These are phyloP conservation scores for Citrus australasica DNA, from an alignment of 345 rosid genomes.

Conservation along the genomic window DNA sequence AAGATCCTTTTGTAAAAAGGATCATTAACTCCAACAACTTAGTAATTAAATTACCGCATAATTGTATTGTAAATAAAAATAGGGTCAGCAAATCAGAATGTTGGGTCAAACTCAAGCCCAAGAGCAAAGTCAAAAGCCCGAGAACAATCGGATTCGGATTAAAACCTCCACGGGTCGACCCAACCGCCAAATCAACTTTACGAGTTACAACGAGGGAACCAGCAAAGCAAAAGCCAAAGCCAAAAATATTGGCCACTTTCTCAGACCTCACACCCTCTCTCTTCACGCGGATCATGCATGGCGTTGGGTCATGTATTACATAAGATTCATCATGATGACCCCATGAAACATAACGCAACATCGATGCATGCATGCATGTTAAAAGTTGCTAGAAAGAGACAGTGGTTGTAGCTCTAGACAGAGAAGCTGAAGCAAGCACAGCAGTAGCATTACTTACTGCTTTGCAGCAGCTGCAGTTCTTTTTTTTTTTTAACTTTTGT, in stretches of 20 bases:
- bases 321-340: background rate
- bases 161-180: background rate
- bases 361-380: background rate
- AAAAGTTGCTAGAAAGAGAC: slow-evolving; percentile 2
- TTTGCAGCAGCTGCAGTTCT: background rate
- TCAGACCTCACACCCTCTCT: background rate
- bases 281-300: background rate
- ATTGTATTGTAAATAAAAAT: background rate
- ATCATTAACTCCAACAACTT: too few relatives aligned
- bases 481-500: background rate
- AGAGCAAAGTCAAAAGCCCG: background rate
- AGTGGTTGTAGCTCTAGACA: background rate
- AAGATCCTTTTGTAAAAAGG: too few relatives aligned
- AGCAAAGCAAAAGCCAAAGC: background rate
- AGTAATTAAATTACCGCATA: too few relatives aligned
- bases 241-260: background rate
- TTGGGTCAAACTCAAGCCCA: background rate
- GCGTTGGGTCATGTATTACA: background rate
- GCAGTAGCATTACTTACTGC: background rate
- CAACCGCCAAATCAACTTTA: background rate
- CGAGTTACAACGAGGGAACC: background rate
- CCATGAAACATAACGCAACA: background rate
- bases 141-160: background rate
- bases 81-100: too few relatives aligned
- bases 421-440: background rate